phyloP scores from a whole-genome alignment of 768 basidiomycete species.

The Hypholoma fasciculare region DNA sequence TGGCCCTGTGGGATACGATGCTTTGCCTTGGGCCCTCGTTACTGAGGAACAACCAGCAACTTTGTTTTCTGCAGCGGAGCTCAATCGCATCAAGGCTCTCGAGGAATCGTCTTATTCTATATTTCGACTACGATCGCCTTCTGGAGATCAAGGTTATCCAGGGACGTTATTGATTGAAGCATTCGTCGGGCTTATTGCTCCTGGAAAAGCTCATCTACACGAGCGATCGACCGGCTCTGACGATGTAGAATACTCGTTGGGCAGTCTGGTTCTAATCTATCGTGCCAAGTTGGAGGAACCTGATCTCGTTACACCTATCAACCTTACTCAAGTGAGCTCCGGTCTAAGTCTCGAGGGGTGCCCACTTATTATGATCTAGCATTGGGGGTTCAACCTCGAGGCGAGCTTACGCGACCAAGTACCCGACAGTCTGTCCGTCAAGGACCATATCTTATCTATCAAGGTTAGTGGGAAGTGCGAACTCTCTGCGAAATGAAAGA shows the following conservation, averaged over 20 bases:
- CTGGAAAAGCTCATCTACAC: constrained; percentile 14
- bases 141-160: constrained; percentile 74
- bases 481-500: not conserved
- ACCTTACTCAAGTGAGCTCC: constrained; percentile 65
- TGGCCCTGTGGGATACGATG: constrained; percentile 67
- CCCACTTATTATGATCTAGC: constrained; percentile 36
- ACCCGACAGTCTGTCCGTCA: constrained; percentile 45
- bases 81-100: constrained; percentile 39
- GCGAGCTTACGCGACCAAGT: constrained; percentile 52
- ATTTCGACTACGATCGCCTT: constrained; percentile 56
- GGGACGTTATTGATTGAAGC: constrained; percentile 63
- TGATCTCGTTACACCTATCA: constrained; percentile 65
- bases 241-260: constrained; percentile 49
- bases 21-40: constrained; percentile 50
- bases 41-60: constrained; percentile 35
- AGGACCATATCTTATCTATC: constrained; percentile 46
- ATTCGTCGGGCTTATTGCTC: constrained; percentile 47
- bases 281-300: constrained; percentile 61
- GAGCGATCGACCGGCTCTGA: constrained; percentile 13
- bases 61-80: constrained; percentile 60
- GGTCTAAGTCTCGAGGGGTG: constrained; percentile 1
- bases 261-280: constrained; percentile 67
- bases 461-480: constrained; percentile 26
- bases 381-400: constrained; percentile 84
- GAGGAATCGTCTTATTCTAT: constrained; percentile 40